phyloP scores from a whole-genome alignment of 2,329 filamentous ascomycete genomes.

The Fusarium sp. region DNA sequence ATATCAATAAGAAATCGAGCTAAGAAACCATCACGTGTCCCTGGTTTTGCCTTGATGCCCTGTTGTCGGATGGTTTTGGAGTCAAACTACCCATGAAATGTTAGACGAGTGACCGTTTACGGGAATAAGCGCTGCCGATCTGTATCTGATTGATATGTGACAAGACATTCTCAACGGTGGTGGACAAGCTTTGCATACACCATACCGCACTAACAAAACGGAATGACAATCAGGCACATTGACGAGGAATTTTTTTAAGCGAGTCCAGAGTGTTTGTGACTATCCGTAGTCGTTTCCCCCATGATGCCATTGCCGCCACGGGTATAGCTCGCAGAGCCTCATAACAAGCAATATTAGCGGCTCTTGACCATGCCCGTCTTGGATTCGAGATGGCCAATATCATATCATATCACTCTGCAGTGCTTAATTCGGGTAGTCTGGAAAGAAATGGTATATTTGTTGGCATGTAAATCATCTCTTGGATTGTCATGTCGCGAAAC shows the following conservation, averaged over 20 bases:
- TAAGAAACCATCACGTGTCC: neutral
- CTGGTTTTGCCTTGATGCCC: neutral
- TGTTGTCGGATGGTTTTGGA: neutral
- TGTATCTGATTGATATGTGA: conserved; percentile 8
- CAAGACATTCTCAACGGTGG: conserved; percentile 7
- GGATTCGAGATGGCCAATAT: neutral
- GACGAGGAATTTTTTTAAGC: neutral
- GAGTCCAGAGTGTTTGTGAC: neutral
- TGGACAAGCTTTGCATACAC: neutral
- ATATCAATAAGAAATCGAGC: neutral
- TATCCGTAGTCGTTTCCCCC: conserved; percentile 2
- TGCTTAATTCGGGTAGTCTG: neutral
- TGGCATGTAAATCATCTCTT: neutral
- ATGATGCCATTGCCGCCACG: neutral
- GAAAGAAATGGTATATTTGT: neutral
- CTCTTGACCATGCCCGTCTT: too few relatives aligned
- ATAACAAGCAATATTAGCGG: neutral
- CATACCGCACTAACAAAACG: neutral
- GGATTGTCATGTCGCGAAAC: neutral
- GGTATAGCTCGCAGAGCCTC: conserved; percentile 8
- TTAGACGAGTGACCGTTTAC: neutral
- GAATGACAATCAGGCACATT: conserved; percentile 8
- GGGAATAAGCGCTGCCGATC: conserved; percentile 23
- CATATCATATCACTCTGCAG: neutral
- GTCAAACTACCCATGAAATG: neutral